Conservation (phyloP, 2,329 filamentous ascomycete species). For the Ploettnerulaceae sp. region DNA sequence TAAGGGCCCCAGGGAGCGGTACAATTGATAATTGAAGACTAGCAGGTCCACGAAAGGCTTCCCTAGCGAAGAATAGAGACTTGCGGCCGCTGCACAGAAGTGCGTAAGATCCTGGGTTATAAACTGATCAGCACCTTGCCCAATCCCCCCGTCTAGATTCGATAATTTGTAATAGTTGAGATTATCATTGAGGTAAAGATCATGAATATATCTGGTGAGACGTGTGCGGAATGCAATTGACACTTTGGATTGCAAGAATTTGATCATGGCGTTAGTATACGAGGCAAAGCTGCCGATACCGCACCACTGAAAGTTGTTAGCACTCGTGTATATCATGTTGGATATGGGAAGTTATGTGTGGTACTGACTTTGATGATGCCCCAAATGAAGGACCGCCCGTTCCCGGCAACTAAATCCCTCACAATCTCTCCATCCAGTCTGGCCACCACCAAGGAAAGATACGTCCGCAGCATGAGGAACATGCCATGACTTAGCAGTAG, state of each 20-base stretch:
- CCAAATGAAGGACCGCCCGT: slow-evolving; percentile 81
- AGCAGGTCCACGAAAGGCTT: slow-evolving; percentile 96
- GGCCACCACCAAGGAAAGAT: slow-evolving; percentile 88
- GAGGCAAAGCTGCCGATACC: slow-evolving; percentile 89
- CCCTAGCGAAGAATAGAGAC: slow-evolving; percentile 92
- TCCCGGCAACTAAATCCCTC: slow-evolving; percentile 89
- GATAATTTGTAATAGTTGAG: slow-evolving; percentile 94
- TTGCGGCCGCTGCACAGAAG: slow-evolving; percentile 89
- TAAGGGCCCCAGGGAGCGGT: slow-evolving; percentile 81
- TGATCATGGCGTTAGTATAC: slow-evolving; percentile 99
- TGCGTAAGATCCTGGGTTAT: slow-evolving; percentile 95
- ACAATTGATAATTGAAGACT: slow-evolving; percentile 97
- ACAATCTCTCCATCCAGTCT: slow-evolving; percentile 94
- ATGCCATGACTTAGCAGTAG: slow-evolving; percentile 81
- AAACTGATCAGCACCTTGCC: slow-evolving; percentile 89
- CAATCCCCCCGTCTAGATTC: slow-evolving; percentile 89
- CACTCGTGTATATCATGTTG: not conserved
- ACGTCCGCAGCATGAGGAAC: slow-evolving; percentile 88
- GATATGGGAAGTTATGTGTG: not conserved
- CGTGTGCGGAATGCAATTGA: slow-evolving; percentile 96
- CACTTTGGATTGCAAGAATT: slow-evolving; percentile 95
- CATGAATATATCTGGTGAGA: slow-evolving; percentile 93
- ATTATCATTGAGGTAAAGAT: slow-evolving; percentile 90
- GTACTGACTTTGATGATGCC: slow-evolving; percentile 69
- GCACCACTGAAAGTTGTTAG: slow-evolving; percentile 60